These are phyloP conservation scores for Zalerion maritima DNA, from an alignment of 495 filamentous ascomycete genomes.

Conservation along the genomic window DNA sequence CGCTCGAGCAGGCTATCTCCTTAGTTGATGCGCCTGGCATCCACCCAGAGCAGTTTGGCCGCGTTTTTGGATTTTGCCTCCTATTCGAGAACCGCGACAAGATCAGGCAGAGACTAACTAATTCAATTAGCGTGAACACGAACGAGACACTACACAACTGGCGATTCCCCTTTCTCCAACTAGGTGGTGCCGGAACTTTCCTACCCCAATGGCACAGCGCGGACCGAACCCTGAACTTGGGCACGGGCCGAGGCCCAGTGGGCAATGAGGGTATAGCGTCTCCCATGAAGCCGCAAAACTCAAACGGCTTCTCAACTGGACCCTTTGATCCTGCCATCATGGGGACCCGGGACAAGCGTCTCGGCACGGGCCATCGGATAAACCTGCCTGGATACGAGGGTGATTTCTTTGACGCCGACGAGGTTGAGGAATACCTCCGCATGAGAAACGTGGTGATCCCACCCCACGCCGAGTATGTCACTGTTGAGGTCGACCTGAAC, in stretches of 20 bases:
- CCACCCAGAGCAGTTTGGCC: constrained; percentile 31
- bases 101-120: constrained; percentile 30
- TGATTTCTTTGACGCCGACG: constrained; percentile 59
- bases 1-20: constrained; percentile 45
- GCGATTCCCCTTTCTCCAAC: constrained; percentile 46
- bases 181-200: constrained; percentile 57
- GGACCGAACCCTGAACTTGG: too few relatives aligned
- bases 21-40: constrained; percentile 43
- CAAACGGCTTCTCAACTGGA: constrained; percentile 25
- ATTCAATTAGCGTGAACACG: constrained; percentile 20
- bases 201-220: constrained; percentile 13
- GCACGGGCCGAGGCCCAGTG: constrained; percentile 9
- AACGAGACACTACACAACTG: constrained; percentile 42
- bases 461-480: constrained; percentile 34
- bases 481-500: constrained; percentile 28
- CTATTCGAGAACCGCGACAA: constrained; percentile 36
- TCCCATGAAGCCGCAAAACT: constrained; percentile 17
- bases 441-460: constrained; percentile 43
- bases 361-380: constrained; percentile 22
- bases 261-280: constrained; percentile 19
- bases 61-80: constrained; percentile 53
- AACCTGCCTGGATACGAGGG: constrained; percentile 39
- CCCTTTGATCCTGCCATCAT: constrained; percentile 17
- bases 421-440: constrained; percentile 55
- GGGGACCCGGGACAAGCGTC: constrained; percentile 9